Conservation (phyloP, 331 rosid species). For the Malus hybrid region DNA sequence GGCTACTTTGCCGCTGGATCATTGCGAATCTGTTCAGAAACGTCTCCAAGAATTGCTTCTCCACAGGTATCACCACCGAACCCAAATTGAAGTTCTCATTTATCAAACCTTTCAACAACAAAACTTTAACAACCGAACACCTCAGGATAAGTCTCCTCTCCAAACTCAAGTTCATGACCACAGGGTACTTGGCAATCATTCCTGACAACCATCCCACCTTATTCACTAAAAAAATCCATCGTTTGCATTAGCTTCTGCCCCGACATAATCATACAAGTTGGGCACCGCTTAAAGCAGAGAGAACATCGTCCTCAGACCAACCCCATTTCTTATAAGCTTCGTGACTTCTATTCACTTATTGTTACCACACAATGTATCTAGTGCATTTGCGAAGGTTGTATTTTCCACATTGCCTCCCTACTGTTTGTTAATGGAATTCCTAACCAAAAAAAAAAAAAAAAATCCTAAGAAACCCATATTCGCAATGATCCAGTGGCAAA, state of each 20-base stretch:
- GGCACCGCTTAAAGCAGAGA: conserved; percentile 6
- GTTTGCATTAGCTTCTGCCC: conserved; percentile 18
- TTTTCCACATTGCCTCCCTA: conserved; percentile 20
- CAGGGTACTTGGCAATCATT: not conserved
- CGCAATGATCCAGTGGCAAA: no score
- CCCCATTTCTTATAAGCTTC: conserved; percentile 12
- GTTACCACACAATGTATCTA: conserved; percentile 7
- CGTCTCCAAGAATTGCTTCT: not conserved
- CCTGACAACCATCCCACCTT: conserved; percentile 17
- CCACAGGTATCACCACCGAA: not conserved
- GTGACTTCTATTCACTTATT: conserved; percentile 25
- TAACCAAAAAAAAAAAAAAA: no score
- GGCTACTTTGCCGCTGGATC: no score
- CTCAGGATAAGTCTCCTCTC: conserved; percentile 32
- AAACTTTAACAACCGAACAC: conserved; percentile 12
- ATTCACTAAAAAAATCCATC: conserved; percentile 26
- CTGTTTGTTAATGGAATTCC: no score
- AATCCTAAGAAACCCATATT: no score
- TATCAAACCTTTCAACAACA: conserved; percentile 29
- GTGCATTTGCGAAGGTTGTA: conserved; percentile 7
- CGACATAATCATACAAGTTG: conserved; percentile 19
- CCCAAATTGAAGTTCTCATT: not conserved
- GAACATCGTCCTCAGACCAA: conserved; percentile 9
- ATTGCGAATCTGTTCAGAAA: not conserved
- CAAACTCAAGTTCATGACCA: conserved; percentile 9